Base-by-base conservation (phyloP, 2,329 filamentous ascomycete genomes). In the Monosporascus sp. region DNA sequence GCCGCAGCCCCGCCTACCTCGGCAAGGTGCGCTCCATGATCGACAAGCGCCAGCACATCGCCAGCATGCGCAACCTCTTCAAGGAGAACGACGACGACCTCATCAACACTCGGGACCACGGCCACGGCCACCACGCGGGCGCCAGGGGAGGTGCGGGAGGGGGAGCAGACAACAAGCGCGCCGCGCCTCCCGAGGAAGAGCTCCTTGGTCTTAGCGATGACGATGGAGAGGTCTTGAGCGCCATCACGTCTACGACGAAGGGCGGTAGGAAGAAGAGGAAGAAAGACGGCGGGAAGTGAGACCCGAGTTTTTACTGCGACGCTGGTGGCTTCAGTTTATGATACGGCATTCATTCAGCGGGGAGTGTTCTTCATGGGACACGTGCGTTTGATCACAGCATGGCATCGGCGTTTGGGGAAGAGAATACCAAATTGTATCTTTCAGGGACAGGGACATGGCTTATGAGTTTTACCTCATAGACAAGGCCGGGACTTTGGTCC, bases 11-110 rank as follows among this genome's bases (percentile, higher is more conserved):
- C 8, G 78, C 82, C 54, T 95, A 96, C 68, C 77, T 97, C 44
- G 94, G 94, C 48, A 85, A 93, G 64, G 91, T 97, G 51, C 85
- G 90, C 68, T 91, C 96, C 74, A 83, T 96, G 65, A 81, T 96
- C 60, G 88, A 90, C 71, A 92, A 93, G 78, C 90, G 95, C 62
- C 86, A 86, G 67, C 85, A 91, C 66, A 84, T 97, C 57, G 94
- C 94, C 68, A 83, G 88, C 64, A 88, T 89, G 50, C 79, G 91
- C 57, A 91, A 92, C 74, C 82, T 84, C 50, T 82, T 92, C 59
- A 81, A 86, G 64, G 82, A 82, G 49, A 85, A 87, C 60, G 84
- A 86, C 66, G 85, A 85, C 52, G 74, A 74, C 15, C 71, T 80
- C 46, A 65, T 70, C 49, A 72, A 71, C 58, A 69, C 65, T 18